These are phyloP conservation scores for Ceratobasidium sp. DNA, from an alignment of 1,284 basidiomycete genomes.

Conservation along the genomic window DNA sequence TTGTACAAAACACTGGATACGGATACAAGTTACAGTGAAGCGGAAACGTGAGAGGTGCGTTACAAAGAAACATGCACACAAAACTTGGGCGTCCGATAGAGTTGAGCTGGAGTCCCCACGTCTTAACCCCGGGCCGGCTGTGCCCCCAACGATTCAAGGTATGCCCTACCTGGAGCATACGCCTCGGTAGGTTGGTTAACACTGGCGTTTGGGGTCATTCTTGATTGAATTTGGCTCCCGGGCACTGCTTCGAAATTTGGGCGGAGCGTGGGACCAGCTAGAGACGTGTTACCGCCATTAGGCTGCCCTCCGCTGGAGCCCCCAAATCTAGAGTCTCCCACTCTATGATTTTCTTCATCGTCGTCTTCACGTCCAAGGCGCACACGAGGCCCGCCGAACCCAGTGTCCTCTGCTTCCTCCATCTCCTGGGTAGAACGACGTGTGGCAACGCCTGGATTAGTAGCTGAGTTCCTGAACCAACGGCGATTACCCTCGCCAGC, in stretches of 20 bases:
- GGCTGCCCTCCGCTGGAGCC: background rate
- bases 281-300: background rate
- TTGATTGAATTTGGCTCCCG: background rate
- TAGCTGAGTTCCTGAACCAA: background rate
- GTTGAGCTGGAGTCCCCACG: background rate
- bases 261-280: background rate
- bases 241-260: background rate
- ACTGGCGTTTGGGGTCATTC: background rate
- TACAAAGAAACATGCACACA: no score
- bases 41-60: no score
- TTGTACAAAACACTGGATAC: background rate
- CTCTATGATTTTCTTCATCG: background rate
- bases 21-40: background rate
- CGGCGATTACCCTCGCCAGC: background rate
- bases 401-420: background rate
- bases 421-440: background rate
- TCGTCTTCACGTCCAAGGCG: constrained; percentile 3
- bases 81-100: background rate
- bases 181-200: background rate
- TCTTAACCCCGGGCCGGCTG: background rate
- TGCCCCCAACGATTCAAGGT: constrained; percentile 29
- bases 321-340: background rate
- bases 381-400: constrained; percentile 29
- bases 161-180: constrained; percentile 15
- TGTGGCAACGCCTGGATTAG: background rate